Percentiles rank a stretch among this genome's conserved stretches.
phyloP scores from a whole-genome alignment of 164 flowering plant species.

The Magnolia officinalis region DNA sequence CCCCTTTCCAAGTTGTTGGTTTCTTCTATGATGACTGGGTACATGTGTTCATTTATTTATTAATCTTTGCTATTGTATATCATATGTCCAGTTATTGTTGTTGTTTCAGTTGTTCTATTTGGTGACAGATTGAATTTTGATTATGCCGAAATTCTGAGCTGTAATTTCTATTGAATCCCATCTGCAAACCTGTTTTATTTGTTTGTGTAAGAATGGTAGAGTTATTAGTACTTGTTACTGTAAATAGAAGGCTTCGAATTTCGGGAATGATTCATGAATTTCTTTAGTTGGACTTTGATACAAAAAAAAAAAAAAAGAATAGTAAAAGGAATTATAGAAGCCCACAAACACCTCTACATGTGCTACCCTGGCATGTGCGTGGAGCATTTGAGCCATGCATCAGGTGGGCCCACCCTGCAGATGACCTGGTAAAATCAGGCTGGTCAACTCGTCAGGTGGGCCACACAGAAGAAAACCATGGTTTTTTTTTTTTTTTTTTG shows the following conservation, averaged over 20 bases:
- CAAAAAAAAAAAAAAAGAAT: too few species aligned
- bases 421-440: too few species aligned
- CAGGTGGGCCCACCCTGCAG: too few species aligned
- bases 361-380: too few species aligned
- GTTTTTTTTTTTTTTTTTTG: too few species aligned
- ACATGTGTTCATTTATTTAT: slow-evolving; percentile 14
- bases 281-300: too few species aligned
- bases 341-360: too few species aligned
- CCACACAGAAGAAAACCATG: too few species aligned
- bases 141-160: not conserved
- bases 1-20: slow-evolving; percentile 74
- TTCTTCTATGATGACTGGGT: slow-evolving; percentile 95
- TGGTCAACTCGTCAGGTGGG: too few species aligned
- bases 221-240: not conserved
- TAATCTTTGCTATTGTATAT: not conserved
- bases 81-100: not conserved
- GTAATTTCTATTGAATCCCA: not conserved
- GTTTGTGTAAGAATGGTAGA: not conserved
- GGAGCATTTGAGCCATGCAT: too few species aligned
- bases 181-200: not conserved
- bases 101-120: not conserved
- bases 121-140: not conserved
- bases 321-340: too few species aligned
- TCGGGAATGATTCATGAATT: too few species aligned
- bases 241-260: not conserved